Evolutionary conservation across 2,329 filamentous ascomycete species (phyloP), one percentile per base, ranked within the genome.

Genomic region (Fusarium metavorans): DNA sequence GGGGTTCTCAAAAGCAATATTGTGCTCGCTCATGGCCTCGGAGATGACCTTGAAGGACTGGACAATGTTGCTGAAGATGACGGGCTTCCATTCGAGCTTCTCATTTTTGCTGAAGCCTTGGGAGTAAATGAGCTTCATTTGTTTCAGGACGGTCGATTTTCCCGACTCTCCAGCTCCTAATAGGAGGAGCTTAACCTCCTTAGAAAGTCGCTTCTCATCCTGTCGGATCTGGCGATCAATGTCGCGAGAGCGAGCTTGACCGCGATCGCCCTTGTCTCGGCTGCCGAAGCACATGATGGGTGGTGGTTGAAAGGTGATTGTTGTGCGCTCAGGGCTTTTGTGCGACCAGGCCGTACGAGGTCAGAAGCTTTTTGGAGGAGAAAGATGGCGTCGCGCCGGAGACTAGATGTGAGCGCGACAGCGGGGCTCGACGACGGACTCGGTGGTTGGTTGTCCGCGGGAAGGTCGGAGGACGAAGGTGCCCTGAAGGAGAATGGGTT

Each of bases 101-200:
- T 98, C 97, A 74, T 91, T 92, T 79, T 94, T 93, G 80, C 92
- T 94, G 86, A 98, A 98, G 60, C 97, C 96, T 83, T 95, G 92
- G 16, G 95, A 92, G 83, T 98, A 97, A 78, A 99, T 98, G 84
- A 99, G 92, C 83, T 96, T 96, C 97, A 99, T 98, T 88, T 98
- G 96, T 87, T 98, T 98, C 76, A 98, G 90, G 69, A 98, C 95
- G 2, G 96, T 98, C 10, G 96, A 98, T 85, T 98, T 98, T 76
- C 96, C 84, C 54, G 84, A 84, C 94, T 98, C 96, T 81, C 96
- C 96, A 79, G 96, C 96, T 83, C 96, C 95, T 74, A 99, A 89
- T 77, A 99, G 88, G 77, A 99, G 87, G 74, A 99, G 92, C 88
- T 98, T 99, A 80, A 98, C 94, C 81, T 98, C 95, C 81, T 93